Evolutionary conservation across 2,329 filamentous ascomycete genomes (phyloP).

Genomic region (Beauveria sp.): DNA sequence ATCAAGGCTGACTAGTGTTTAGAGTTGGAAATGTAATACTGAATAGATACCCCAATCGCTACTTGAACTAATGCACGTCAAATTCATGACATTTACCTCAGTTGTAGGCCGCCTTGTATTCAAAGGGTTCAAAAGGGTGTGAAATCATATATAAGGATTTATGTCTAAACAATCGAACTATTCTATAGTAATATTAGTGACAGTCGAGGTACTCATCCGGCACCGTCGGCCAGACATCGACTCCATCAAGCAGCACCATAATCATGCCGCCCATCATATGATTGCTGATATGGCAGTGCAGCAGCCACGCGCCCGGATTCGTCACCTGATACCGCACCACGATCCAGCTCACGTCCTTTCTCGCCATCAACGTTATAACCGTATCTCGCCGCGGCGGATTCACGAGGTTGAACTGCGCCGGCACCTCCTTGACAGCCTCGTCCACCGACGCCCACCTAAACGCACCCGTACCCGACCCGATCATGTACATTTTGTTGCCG

Average conservation of each 20-base stretch:
- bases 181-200: neutral
- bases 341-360: slow-evolving; percentile 30
- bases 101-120: too few relatives aligned
- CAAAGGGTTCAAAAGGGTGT: neutral
- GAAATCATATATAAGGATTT: neutral
- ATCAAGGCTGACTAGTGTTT: neutral
- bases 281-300: slow-evolving; percentile 43
- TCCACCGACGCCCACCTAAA: slow-evolving; percentile 47
- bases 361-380: slow-evolving; percentile 19
- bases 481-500: slow-evolving; percentile 49
- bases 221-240: slow-evolving; percentile 35
- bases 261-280: slow-evolving; percentile 50
- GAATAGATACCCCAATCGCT: slow-evolving; percentile 7
- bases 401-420: slow-evolving; percentile 48
- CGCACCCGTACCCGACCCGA: slow-evolving; percentile 42
- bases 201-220: slow-evolving; percentile 28
- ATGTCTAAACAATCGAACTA: too few relatives aligned
- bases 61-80: neutral
- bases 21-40: neutral
- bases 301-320: slow-evolving; percentile 43
- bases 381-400: slow-evolving; percentile 47
- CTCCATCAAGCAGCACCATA: slow-evolving; percentile 41
- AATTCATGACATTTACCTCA: too few relatives aligned
- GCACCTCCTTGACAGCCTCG: slow-evolving; percentile 40
- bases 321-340: slow-evolving; percentile 44